phyloP scores from a whole-genome alignment of 2,329 filamentous ascomycete species.

The Massarina eburnea region DNA sequence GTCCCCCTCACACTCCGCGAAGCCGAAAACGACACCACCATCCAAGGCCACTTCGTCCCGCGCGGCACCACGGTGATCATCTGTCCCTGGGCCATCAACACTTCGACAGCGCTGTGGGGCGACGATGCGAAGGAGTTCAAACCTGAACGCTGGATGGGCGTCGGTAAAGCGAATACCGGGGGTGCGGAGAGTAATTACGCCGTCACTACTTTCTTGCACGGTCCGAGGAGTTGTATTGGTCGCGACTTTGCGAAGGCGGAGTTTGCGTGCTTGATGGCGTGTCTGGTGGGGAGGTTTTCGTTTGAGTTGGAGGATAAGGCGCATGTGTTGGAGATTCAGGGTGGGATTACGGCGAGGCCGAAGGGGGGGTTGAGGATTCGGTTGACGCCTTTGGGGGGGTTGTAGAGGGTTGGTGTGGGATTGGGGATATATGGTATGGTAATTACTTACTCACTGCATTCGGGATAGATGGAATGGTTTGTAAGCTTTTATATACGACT shows the following conservation, averaged over 20 bases:
- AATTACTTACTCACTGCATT: too few species aligned
- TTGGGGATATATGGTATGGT: too few species aligned
- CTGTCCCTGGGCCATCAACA: slow-evolving; percentile 68
- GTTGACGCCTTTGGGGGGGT: slow-evolving; percentile 48
- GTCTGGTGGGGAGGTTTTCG: slow-evolving; percentile 74
- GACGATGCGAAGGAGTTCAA: slow-evolving; percentile 72
- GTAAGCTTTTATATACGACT: too few species aligned
- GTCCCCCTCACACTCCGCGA: slow-evolving; percentile 71
- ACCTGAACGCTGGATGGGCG: slow-evolving; percentile 61
- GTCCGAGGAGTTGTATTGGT: slow-evolving; percentile 83
- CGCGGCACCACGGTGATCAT: slow-evolving; percentile 71
- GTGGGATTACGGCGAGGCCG: slow-evolving; percentile 72
- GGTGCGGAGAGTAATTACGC: slow-evolving; percentile 76
- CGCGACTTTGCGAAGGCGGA: slow-evolving; percentile 79
- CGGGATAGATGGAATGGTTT: too few species aligned
- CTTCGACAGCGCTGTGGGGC: slow-evolving; percentile 71
- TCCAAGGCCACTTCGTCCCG: slow-evolving; percentile 67
- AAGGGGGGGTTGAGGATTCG: slow-evolving; percentile 71
- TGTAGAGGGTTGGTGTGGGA: not conserved
- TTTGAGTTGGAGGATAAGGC: slow-evolving; percentile 63
- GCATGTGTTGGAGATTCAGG: slow-evolving; percentile 65
- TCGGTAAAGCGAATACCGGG: slow-evolving; percentile 60
- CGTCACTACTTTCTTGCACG: slow-evolving; percentile 81
- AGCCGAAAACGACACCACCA: slow-evolving; percentile 63
- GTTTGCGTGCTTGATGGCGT: slow-evolving; percentile 79